A percentile compares a stretch with the other conserved stretches of the same genome.
phyloP scores from a whole-genome alignment of 306 rosid genomes.

The Trichosanthes cucumerina region DNA sequence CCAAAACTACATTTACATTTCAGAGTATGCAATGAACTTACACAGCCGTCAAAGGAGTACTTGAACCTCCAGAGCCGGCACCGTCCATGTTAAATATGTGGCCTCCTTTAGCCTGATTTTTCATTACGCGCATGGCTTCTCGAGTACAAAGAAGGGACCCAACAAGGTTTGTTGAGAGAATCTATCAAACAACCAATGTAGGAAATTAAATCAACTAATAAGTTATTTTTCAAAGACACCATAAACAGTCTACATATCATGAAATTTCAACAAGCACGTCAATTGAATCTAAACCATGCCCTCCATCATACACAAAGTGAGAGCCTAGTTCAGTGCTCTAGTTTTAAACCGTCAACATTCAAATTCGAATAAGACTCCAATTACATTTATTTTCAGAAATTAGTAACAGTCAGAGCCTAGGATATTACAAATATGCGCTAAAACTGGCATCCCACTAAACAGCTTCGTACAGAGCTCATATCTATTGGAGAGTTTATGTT shows the following conservation, averaged over 20 bases:
- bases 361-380: background rate
- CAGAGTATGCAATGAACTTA: constrained; percentile 29
- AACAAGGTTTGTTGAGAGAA: constrained; percentile 87
- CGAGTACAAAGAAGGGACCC: constrained; percentile 88
- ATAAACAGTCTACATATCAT: background rate
- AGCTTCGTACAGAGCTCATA: background rate
- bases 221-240: background rate
- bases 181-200: constrained; percentile 28
- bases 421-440: background rate
- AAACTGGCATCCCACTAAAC: background rate
- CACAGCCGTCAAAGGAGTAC: constrained; percentile 96
- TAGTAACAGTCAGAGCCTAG: background rate
- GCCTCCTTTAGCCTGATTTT: constrained; percentile 59
- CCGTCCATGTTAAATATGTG: constrained; percentile 97
- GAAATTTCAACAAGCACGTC: background rate
- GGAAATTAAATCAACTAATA: background rate
- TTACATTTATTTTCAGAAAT: background rate
- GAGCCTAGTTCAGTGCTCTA: background rate
- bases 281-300: background rate
- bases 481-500: background rate
- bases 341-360: background rate
- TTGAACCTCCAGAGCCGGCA: constrained; percentile 94
- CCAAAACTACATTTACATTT: background rate
- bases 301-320: background rate
- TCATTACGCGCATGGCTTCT: constrained; percentile 81